Base-by-base conservation (phyloP, 306 rosid species). In the Prunus dulcis region DNA sequence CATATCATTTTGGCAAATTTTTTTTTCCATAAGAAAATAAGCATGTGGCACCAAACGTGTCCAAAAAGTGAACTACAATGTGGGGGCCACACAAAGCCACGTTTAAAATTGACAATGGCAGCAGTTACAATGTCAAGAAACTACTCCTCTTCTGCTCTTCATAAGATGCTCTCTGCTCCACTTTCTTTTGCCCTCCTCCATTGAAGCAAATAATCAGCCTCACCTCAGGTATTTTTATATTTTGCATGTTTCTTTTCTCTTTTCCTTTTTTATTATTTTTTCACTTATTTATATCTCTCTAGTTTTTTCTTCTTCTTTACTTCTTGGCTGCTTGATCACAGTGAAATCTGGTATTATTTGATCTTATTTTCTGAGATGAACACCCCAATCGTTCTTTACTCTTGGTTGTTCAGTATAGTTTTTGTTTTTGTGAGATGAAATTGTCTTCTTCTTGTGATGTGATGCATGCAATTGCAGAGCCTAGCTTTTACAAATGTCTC, bases 31-130 rank as follows among this genome's bases (percentile, higher is more conserved):
- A 73, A 45, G 43, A 62, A 27, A 47, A 22, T 3, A 17, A 72
- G 76, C 77, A 78, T 78, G 78, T 80, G 72, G 13, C 72, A 57
- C 66, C 41, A 41, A 81, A 81, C 87, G 86, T 86, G 87, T 83
- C 87, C 55, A 3, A 52, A 20, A 63, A 5, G 49, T 17, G 58
- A 47, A 19, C 32, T 12, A 51, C 69, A 51, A 30, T 22, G 69
- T 30, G 78, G 66, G 64, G 57, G 9, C 28, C 69, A 79, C 43
- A 69, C 65, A 49, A 63, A 67, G 56, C 13, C 62, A 72, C 32
- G 64, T 76, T 79, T 9, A 70, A 69, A 65, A 80, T 6, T 30
- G 30, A 50, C 85, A 67, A 75, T 71, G 78, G 80, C 84, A 34
- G 8, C 41, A 34, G 41, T 34, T 34, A 34, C 41, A 34, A 6